Conservation (phyloP, 176 grass and related monocot species). For the Oryza rufipogon region DNA sequence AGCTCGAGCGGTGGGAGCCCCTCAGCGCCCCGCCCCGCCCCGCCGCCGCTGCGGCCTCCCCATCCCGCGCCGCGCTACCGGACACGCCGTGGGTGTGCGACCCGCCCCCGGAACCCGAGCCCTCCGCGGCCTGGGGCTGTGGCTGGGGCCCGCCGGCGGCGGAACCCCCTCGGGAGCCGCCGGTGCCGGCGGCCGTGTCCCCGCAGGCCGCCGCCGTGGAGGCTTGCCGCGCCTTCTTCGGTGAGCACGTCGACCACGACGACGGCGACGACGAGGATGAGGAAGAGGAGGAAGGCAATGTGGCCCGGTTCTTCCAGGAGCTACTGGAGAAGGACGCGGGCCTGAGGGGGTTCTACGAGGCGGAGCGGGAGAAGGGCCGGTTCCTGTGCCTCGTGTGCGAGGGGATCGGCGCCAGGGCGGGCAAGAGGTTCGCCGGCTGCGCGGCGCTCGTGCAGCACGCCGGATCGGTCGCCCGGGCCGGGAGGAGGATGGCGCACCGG, state of each 20-base stretch:
- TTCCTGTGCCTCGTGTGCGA: conserved; percentile 72
- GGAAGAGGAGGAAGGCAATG: conserved; percentile 31
- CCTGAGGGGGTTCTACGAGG: conserved; percentile 61
- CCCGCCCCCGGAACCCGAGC: conserved; percentile 28
- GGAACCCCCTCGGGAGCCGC: neutral
- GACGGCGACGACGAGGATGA: neutral
- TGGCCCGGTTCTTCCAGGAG: conserved; percentile 54
- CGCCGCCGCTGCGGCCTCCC: neutral
- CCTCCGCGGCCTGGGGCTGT: conserved; percentile 44
- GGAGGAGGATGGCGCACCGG: conserved; percentile 58
- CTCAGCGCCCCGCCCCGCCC: conserved; percentile 39
- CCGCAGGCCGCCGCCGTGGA: conserved; percentile 40
- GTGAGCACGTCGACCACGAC: neutral
- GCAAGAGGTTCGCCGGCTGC: conserved; percentile 64
- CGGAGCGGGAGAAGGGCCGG: conserved; percentile 53
- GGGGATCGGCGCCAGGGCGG: conserved; percentile 43
- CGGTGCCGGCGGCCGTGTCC: neutral
- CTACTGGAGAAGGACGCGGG: conserved; percentile 49
- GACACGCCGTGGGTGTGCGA: conserved; percentile 71
- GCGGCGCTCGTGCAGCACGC: conserved; percentile 78
- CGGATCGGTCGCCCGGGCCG: conserved; percentile 45
- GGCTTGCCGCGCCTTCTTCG: conserved; percentile 54
- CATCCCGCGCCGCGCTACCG: neutral
- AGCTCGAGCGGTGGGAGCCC: conserved; percentile 58
- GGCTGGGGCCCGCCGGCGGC: conserved; percentile 33